Percentiles rank a stretch among this genome's conserved stretches.
Conservation (phyloP, 345 rosid genomes). For the Lepidium aucheri region DNA sequence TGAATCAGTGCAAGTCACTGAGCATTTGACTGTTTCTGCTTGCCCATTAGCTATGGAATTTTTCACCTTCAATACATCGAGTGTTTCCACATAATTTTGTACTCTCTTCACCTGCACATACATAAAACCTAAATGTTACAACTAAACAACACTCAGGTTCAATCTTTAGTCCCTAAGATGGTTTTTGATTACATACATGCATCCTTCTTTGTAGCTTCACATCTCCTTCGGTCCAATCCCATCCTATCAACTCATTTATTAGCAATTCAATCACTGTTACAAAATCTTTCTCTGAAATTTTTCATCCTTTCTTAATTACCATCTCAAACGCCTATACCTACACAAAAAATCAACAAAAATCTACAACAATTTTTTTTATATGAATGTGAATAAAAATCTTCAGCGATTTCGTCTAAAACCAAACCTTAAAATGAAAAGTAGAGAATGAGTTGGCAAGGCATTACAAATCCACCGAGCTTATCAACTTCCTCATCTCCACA, state of each 20-base stretch:
- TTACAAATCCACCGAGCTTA: constrained; percentile 78
- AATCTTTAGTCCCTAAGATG: neutral
- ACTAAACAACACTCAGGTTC: neutral
- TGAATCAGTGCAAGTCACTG: constrained; percentile 30
- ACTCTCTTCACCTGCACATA: constrained; percentile 73
- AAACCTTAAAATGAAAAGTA: neutral
- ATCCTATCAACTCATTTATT: constrained; percentile 87
- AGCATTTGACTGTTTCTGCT: constrained; percentile 33
- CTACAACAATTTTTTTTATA: no score
- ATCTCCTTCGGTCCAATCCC: constrained; percentile 90
- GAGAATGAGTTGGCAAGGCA: neutral
- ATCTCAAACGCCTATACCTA: constrained; percentile 85
- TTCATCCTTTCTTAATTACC: constrained; percentile 61
- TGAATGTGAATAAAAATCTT: no score
- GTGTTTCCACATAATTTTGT: constrained; percentile 81
- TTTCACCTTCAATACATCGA: constrained; percentile 80
- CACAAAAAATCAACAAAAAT: no score
- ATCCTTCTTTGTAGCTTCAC: constrained; percentile 86
- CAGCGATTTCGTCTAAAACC: neutral
- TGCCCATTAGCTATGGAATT: constrained; percentile 52
- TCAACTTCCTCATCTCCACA: constrained; percentile 82
- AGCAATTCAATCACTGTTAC: constrained; percentile 58
- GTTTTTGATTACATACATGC: constrained; percentile 48
- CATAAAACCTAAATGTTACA: neutral
- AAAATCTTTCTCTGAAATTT: constrained; percentile 65